A percentile compares a stretch with the other conserved stretches of the same genome.
These are phyloP conservation scores for Annulohypoxylon nitens DNA, from an alignment of 495 filamentous ascomycete genomes.

Conservation along the genomic window DNA sequence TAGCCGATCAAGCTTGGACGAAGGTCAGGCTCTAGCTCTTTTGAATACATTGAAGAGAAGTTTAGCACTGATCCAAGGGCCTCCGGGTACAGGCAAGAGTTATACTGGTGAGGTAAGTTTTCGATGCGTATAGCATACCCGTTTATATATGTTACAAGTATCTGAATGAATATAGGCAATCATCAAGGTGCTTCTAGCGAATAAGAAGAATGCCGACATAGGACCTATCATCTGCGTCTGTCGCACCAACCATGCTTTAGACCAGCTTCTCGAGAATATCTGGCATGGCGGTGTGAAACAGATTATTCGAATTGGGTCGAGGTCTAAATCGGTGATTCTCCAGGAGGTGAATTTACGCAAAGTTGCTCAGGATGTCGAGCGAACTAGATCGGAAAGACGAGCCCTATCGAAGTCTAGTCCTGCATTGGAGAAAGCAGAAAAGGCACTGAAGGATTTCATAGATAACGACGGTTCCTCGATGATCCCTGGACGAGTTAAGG, in stretches of 20 bases:
- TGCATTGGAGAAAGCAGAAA: slow-evolving; percentile 7
- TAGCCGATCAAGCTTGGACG: slow-evolving; percentile 64
- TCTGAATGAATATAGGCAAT: slow-evolving; percentile 49
- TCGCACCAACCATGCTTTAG: slow-evolving; percentile 80
- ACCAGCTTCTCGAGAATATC: slow-evolving; percentile 77
- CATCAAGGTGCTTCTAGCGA: slow-evolving; percentile 71
- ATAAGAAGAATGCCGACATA: slow-evolving; percentile 61
- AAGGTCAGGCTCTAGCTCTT: slow-evolving; percentile 68
- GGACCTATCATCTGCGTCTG: slow-evolving; percentile 74
- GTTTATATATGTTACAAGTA: not conserved
- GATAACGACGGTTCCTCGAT: not conserved
- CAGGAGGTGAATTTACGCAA: slow-evolving; percentile 59
- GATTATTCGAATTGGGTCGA: slow-evolving; percentile 76
- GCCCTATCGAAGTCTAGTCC: slow-evolving; percentile 5
- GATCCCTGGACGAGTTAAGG: slow-evolving; percentile 15
- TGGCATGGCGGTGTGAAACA: slow-evolving; percentile 67
- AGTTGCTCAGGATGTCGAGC: slow-evolving; percentile 42
- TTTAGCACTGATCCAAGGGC: slow-evolving; percentile 79
- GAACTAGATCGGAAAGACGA: slow-evolving; percentile 49
- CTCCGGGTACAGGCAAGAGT: slow-evolving; percentile 84
- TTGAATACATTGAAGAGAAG: slow-evolving; percentile 66
- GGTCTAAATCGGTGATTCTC: slow-evolving; percentile 70
- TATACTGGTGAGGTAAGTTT: slow-evolving; percentile 62
- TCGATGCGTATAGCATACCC: too few species aligned
- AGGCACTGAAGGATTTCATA: slow-evolving; percentile 8